phyloP scores from a whole-genome alignment of 1,284 basidiomycete genomes.

The Fomes fomentarius region DNA sequence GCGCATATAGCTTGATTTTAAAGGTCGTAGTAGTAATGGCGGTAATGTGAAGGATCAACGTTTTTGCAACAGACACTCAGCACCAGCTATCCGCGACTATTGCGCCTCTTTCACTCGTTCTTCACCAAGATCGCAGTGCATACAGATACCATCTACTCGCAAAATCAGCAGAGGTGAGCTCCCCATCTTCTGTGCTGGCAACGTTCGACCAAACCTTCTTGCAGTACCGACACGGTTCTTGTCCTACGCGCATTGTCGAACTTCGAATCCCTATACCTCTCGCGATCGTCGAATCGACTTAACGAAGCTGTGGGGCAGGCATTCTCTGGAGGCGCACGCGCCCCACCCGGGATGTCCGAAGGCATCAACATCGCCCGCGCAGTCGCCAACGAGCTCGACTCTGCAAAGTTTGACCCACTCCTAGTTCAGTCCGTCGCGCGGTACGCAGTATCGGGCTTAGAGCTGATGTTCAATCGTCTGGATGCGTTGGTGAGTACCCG shows the following conservation, averaged over 20 bases:
- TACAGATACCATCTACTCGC: constrained; percentile 90
- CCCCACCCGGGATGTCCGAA: constrained; percentile 76
- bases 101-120: constrained; percentile 94
- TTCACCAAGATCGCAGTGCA: constrained; percentile 94
- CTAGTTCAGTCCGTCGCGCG: constrained; percentile 80
- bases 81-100: constrained; percentile 81
- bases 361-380: constrained; percentile 77
- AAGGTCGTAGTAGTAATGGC: background rate
- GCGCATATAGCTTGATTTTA: constrained; percentile 1
- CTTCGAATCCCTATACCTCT: constrained; percentile 86
- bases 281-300: constrained; percentile 80
- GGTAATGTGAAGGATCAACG: constrained; percentile 62
- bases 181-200: background rate
- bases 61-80: constrained; percentile 89
- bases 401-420: constrained; percentile 91
- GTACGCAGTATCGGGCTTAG: constrained; percentile 68
- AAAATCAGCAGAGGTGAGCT: constrained; percentile 80
- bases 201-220: background rate
- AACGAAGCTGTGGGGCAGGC: constrained; percentile 80
- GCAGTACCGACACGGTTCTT: constrained; percentile 88
- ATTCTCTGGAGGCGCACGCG: constrained; percentile 65
- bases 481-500: constrained; percentile 65
- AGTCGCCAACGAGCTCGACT: constrained; percentile 89
- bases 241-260: constrained; percentile 80
- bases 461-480: constrained; percentile 61